Percentiles rank a stretch among this genome's conserved stretches.
These are phyloP conservation scores for Bipolaris oryzae DNA, from an alignment of 2,329 filamentous ascomycete genomes.

Conservation along the genomic window DNA sequence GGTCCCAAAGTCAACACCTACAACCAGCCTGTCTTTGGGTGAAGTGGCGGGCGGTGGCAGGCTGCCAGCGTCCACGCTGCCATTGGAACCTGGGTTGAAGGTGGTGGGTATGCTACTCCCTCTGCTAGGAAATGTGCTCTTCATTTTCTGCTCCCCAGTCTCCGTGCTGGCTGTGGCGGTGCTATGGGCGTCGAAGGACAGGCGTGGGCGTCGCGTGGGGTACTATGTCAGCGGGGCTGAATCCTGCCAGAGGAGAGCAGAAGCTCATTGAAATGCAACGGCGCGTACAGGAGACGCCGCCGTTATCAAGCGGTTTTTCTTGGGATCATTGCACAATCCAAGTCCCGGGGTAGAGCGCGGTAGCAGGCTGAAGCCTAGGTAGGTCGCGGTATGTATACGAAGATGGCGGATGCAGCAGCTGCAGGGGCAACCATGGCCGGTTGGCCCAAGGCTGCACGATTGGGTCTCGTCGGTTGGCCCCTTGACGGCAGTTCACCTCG, in stretches of 20 bases:
- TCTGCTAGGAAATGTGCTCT: conserved; percentile 28
- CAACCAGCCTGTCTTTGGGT: conserved; percentile 68
- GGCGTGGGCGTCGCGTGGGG: conserved; percentile 22
- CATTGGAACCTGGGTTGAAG: conserved; percentile 39
- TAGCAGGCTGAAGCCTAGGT: conserved; percentile 34
- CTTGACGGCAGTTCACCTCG: conserved; percentile 8
- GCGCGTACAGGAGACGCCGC: conserved; percentile 19
- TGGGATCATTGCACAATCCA: conserved; percentile 34
- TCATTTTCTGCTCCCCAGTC: conserved; percentile 24
- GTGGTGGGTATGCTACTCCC: conserved; percentile 41
- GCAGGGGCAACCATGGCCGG: conserved; percentile 24
- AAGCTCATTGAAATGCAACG: conserved; percentile 12
- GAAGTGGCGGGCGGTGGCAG: conserved; percentile 21
- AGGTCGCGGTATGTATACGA: conserved; percentile 13
- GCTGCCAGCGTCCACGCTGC: conserved; percentile 22
- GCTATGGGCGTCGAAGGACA: conserved; percentile 1
- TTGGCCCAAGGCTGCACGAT: conserved; percentile 21
- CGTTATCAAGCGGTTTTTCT: conserved; percentile 41
- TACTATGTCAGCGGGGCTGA: conserved; percentile 19
- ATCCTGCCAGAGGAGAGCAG: conserved; percentile 5
- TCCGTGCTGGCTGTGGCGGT: conserved; percentile 8
- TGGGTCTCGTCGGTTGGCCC: conserved; percentile 13
- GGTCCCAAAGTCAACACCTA: conserved; percentile 84
- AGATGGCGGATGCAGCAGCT: conserved; percentile 10
- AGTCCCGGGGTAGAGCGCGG: conserved; percentile 28